Evolutionary conservation across 257 asterid genomes (phyloP), one percentile per base, ranked within the genome.

Genomic region (Anisodus tanguticus): DNA sequence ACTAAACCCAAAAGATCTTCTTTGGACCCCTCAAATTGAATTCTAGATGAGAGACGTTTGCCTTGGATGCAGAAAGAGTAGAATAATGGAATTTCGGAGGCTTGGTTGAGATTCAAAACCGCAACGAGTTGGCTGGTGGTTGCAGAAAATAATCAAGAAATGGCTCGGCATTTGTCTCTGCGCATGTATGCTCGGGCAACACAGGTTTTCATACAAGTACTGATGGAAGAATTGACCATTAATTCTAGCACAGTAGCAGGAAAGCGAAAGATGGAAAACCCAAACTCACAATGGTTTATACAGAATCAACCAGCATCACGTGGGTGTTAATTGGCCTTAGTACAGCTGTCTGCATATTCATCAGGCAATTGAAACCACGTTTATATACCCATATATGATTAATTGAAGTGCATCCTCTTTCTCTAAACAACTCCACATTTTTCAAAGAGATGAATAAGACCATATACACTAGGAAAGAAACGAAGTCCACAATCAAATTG

Each of bases 101-200:
- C 85, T 81, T 88, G 82, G 70, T 49, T 63, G 87, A 85, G 84
- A 85, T 51, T 58, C 51, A 87, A 81, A 81, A 87, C 88, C 69
- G 62, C 86, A 85, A 81, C 9, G 77, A 87, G 84, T 76, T 54
- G 41, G 88, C 63, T 19, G 92, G 85, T 16, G 90, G 83, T 77
- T 70, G 91, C 62, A 79, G 4, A 84, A 76, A 83, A 89, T 87
- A 86, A 85, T 80, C 83, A 77, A 88, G 74, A 86, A 86, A 71
- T 88, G 90, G 83, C 83, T 87, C 85, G 78, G 84, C 89, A 83
- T 88, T 85, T 78, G 92, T 83, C 88, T 89, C 37, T 57, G 91
- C 45, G 82, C 72, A 79, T 85, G 85, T 72, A 92, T 85, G 45
- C 88, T 84, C 41, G 88, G 83, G 83, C 86, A 83, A 72, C 88